Conservation (phyloP, 1,139 yeast genomes). For the Protomyces gravidus region DNA sequence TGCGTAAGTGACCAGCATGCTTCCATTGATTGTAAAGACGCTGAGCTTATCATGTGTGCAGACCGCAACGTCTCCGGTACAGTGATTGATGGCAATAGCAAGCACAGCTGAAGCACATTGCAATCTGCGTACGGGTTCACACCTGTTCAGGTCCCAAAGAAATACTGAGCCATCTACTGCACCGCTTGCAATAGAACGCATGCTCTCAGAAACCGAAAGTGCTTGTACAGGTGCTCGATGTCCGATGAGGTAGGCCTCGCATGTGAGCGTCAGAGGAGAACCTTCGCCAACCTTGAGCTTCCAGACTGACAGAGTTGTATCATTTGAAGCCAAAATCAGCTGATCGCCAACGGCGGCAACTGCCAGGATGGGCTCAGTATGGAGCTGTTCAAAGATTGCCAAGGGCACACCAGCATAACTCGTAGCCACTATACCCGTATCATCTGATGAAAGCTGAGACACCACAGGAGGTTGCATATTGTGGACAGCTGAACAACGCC, state of each 20-base stretch:
- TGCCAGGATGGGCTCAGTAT: conserved; percentile 33
- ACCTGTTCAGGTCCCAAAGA: conserved; percentile 37
- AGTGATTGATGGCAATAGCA: conserved; percentile 34
- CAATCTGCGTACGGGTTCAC: conserved; percentile 34
- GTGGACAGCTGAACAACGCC: not conserved
- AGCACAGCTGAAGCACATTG: conserved; percentile 10
- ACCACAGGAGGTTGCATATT: not conserved
- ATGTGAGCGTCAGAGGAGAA: conserved; percentile 26
- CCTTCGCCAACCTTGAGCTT: conserved; percentile 30
- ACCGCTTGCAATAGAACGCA: conserved; percentile 36
- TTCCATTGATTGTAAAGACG: conserved; percentile 9
- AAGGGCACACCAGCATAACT: conserved; percentile 17
- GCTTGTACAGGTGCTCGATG: conserved; percentile 34
- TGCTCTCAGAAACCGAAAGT: conserved; percentile 34
- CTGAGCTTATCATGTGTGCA: conserved; percentile 6
- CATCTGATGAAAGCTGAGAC: conserved; percentile 1
- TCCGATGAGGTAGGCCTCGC: conserved; percentile 35
- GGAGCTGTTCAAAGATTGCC: conserved; percentile 35
- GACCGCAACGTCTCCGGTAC: conserved; percentile 35
- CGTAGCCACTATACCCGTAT: conserved; percentile 4
- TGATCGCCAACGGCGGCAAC: conserved; percentile 34
- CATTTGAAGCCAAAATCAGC: conserved; percentile 35
- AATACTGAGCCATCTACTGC: conserved; percentile 35
- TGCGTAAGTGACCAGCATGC: not conserved
- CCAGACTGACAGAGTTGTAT: conserved; percentile 35